These are phyloP conservation scores for Rhododendron mucronatum DNA, from an alignment of 148 eudicot genomes.

Conservation along the genomic window DNA sequence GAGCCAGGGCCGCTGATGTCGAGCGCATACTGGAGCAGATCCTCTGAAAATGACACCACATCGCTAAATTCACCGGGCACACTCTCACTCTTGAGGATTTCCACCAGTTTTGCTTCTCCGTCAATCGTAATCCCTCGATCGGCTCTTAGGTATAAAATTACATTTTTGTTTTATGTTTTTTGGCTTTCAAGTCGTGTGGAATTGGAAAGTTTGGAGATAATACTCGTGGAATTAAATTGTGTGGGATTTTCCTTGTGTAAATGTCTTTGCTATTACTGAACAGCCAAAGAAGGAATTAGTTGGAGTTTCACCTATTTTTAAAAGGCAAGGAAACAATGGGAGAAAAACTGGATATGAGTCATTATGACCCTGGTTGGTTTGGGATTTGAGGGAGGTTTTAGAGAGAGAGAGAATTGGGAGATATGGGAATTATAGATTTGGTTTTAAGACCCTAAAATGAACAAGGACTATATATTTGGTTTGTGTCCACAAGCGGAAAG, in stretches of 20 bases:
- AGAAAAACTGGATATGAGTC: no score
- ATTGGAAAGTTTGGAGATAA: not conserved
- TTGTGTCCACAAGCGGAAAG: not conserved
- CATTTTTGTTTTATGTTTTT: no score
- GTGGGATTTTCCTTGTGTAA: not conserved
- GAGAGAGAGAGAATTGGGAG: no score
- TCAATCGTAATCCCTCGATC: constrained; percentile 67
- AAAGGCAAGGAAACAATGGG: not conserved
- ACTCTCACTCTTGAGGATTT: constrained; percentile 68
- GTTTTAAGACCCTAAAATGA: no score
- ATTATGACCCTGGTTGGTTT: no score
- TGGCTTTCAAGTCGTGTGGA: not conserved
- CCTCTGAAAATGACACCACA: constrained; percentile 32
- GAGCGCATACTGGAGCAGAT: constrained; percentile 42
- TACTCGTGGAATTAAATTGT: not conserved
- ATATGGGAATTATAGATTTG: no score
- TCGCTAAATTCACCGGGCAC: constrained; percentile 43
- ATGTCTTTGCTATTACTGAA: not conserved
- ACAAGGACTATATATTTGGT: not conserved
- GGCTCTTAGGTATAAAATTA: constrained; percentile 33
- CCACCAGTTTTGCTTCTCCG: constrained; percentile 48
- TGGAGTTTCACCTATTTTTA: not conserved
- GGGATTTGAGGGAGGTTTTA: no score
- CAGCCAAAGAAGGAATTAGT: not conserved
- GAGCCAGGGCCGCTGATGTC: constrained; percentile 24